A percentile compares a stretch with the other conserved stretches of the same genome.
These are phyloP conservation scores for Melanomma pulvis-pyrius DNA, from an alignment of 495 filamentous ascomycete species.

Conservation along the genomic window DNA sequence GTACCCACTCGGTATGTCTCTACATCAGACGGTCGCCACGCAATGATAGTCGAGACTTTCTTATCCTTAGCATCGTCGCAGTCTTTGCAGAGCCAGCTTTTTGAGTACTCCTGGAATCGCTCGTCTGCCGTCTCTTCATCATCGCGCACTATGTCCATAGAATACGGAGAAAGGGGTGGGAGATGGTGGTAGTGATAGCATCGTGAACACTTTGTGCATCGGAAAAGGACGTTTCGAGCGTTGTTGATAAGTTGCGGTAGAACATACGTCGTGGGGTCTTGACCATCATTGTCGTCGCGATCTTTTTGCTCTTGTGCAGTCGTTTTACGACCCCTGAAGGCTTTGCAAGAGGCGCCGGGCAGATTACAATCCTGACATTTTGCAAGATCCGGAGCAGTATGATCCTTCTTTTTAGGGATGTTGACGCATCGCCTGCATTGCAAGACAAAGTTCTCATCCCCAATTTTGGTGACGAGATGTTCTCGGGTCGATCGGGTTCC, in stretches of 20 bases:
- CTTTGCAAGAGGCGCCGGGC: constrained; percentile 62
- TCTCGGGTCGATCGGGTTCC: constrained; percentile 72
- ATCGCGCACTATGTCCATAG: constrained; percentile 48
- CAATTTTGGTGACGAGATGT: constrained; percentile 93
- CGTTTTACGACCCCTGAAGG: constrained; percentile 71
- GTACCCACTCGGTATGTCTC: constrained; percentile 52
- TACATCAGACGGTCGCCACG: constrained; percentile 75
- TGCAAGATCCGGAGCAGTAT: constrained; percentile 66
- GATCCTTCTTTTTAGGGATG: constrained; percentile 65
- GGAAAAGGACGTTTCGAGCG: constrained; percentile 73
- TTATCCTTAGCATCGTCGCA: constrained; percentile 59
- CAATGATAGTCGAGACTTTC: constrained; percentile 73
- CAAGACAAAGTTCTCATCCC: constrained; percentile 73
- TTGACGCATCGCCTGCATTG: constrained; percentile 89
- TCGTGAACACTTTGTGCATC: constrained; percentile 73
- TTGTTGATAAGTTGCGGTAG: constrained; percentile 70
- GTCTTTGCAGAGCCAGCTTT: constrained; percentile 73
- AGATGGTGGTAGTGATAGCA: constrained; percentile 83
- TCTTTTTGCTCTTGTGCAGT: constrained; percentile 79
- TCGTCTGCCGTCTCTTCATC: constrained; percentile 48
- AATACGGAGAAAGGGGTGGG: constrained; percentile 49
- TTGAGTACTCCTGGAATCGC: constrained; percentile 63
- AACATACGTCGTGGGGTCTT: constrained; percentile 72
- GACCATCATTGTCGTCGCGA: constrained; percentile 72
- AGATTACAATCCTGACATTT: constrained; percentile 69